phyloP scores from a whole-genome alignment of 768 basidiomycete species.

The Phanerodontia chrysosporium region DNA sequence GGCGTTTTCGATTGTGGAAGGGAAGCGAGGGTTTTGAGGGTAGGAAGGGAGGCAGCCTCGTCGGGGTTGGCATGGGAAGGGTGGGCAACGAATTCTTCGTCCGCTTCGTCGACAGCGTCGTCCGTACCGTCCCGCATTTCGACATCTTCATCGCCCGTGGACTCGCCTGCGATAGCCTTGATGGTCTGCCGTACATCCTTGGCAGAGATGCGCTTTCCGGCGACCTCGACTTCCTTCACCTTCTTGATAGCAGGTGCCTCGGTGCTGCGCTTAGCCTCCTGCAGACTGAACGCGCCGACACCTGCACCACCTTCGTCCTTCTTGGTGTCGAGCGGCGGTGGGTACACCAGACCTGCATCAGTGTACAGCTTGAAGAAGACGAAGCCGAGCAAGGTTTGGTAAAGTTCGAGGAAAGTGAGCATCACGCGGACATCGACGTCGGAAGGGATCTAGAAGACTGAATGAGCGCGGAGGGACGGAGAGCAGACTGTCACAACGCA shows the following conservation, averaged over 20 bases:
- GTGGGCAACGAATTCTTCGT: constrained; percentile 68
- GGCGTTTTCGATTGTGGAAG: constrained; percentile 53
- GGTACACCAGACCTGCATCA: constrained; percentile 89
- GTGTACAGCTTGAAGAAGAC: constrained; percentile 97
- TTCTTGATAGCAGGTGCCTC: constrained; percentile 16
- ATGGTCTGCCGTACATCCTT: constrained; percentile 63
- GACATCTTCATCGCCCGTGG: constrained; percentile 30
- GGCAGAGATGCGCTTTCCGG: constrained; percentile 45
- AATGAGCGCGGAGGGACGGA: not conserved
- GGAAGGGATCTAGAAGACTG: constrained; percentile 63
- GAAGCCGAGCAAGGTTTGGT: constrained; percentile 94
- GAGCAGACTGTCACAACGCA: constrained; percentile 32
- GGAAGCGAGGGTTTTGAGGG: constrained; percentile 60
- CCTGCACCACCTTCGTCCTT: constrained; percentile 87
- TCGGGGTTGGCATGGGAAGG: constrained; percentile 49
- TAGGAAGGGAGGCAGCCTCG: constrained; percentile 50
- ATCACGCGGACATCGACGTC: constrained; percentile 98
- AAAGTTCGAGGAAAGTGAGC: constrained; percentile 96
- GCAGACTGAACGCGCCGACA: constrained; percentile 80
- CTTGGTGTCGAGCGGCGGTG: constrained; percentile 80
- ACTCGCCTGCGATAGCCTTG: constrained; percentile 40
- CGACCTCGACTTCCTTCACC: constrained; percentile 32
- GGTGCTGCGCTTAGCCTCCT: constrained; percentile 36
- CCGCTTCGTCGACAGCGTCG: constrained; percentile 24
- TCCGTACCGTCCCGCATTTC: constrained; percentile 27